phyloP scores from a whole-genome alignment of 2,329 filamentous ascomycete species.

The Capronia americana region DNA sequence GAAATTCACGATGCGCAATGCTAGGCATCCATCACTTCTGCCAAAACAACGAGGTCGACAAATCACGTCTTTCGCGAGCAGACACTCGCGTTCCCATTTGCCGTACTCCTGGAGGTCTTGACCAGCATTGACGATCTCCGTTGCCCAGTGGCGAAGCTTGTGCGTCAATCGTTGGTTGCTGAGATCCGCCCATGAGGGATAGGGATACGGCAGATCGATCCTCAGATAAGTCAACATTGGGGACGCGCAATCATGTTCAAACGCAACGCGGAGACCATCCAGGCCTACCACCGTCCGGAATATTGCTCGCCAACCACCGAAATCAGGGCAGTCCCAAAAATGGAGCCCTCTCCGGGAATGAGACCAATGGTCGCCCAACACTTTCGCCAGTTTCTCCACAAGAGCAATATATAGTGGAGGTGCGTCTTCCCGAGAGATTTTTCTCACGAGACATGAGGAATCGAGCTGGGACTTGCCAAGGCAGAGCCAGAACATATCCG shows the following conservation, averaged over 20 bases:
- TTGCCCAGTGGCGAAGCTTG: constrained; percentile 19
- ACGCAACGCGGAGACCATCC: constrained; percentile 6
- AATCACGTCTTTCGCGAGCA: not conserved
- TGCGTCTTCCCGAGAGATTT: not conserved
- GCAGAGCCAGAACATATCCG: not conserved
- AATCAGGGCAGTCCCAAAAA: not conserved
- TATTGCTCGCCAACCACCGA: constrained; percentile 6
- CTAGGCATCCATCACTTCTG: not conserved
- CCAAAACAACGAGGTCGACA: not conserved
- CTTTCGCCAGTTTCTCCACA: not conserved
- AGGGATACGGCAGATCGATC: not conserved
- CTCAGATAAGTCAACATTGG: constrained; percentile 18
- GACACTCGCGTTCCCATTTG: constrained; percentile 7
- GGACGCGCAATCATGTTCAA: constrained; percentile 7
- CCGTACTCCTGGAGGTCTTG: constrained; percentile 22
- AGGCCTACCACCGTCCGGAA: constrained; percentile 8
- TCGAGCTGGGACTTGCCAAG: constrained; percentile 8
- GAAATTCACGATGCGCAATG: constrained; percentile 8
- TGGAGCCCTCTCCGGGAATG: too few relatives aligned
- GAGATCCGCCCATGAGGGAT: not conserved
- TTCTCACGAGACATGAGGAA: constrained; percentile 8
- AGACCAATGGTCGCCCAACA: not conserved
- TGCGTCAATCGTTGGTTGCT: constrained; percentile 10
- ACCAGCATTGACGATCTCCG: constrained; percentile 17
- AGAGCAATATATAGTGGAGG: constrained; percentile 7